Evolutionary conservation across 257 asterid genomes (phyloP), one percentile per base, ranked within the genome.

Genomic region (Solanum piurae): DNA sequence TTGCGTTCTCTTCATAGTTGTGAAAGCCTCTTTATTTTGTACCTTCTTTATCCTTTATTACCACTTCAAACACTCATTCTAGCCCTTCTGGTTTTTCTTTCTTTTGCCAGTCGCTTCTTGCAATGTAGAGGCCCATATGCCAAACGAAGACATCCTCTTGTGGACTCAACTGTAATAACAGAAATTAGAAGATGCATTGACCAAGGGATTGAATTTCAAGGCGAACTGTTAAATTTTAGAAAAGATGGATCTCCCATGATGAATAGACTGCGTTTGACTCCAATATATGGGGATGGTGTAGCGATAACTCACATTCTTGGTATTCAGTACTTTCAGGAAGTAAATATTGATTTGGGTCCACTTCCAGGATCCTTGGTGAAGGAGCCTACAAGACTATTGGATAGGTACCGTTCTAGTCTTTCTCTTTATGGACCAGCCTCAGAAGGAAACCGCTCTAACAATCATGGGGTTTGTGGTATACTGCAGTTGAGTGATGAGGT

Each of bases 401-500:
- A 92, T 86, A 91, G 88, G 88, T 92, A 89, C 62, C 93, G 93
- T 75, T 92, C 94, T 89, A 90, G 91, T 77, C 88, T 92, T 74
- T 90, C 93, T 88, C 90, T 93, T 52, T 86, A 86, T 23, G 92
- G 90, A 46, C 84, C 55, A 68, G 55, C 55, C 74, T 58, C 89
- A 18, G 95, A 92, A 82, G 92, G 93, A 85, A 92, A 88, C 90
- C 92, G 92, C 68, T 91, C 88, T 79, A 82, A 91, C 82, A 90
- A 86, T 90, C 94, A 91, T 84, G 98, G 97, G 77, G 88, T 95
- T 66, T 94, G 97, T 88, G 98, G 98, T 71, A 91, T 95, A 83
- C 88, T 94, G 87, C 94, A 93, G 83, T 86, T 95, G 90, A 94
- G 94, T 55, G 98, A 96, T 85, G 98, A 96, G 90, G 99, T 96